A percentile compares a stretch with the other conserved stretches of the same genome.
Conservation (phyloP, 202 grass and related monocot species). For the Schoenoplectus tabernaemontani region DNA sequence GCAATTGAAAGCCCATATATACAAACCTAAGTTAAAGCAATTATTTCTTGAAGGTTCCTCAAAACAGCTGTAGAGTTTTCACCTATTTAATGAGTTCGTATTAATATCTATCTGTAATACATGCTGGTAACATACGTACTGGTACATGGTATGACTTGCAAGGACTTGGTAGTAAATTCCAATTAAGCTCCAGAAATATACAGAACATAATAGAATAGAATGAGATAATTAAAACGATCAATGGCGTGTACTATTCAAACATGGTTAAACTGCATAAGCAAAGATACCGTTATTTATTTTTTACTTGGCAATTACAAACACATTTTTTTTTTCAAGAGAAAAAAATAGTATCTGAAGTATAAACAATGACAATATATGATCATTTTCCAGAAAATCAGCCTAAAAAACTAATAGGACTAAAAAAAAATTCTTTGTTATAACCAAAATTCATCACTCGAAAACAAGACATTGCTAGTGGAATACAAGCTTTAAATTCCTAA, state of each 20-base stretch:
- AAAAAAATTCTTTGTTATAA: background rate
- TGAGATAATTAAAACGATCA: background rate
- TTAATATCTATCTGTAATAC: background rate
- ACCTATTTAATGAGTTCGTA: background rate
- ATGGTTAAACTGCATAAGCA: background rate
- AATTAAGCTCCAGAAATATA: background rate
- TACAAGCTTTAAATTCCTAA: constrained; percentile 7
- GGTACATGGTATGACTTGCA: background rate
- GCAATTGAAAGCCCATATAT: background rate
- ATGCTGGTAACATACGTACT: background rate
- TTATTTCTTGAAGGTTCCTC: background rate
- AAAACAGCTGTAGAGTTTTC: background rate
- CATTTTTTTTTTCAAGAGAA: background rate
- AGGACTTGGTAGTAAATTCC: background rate
- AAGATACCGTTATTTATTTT: background rate
- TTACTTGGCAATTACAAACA: background rate
- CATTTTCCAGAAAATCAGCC: background rate
- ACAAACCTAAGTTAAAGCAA: background rate
- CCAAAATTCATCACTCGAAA: constrained; percentile 1
- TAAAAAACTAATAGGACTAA: background rate
- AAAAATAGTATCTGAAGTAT: background rate
- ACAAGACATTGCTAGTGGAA: background rate
- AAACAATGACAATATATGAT: background rate
- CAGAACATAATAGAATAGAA: background rate
- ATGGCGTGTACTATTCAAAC: background rate